A percentile compares a stretch with the other conserved stretches of the same genome.
phyloP scores from a whole-genome alignment of 495 filamentous ascomycete genomes.

The Amniculicola lignicola region DNA sequence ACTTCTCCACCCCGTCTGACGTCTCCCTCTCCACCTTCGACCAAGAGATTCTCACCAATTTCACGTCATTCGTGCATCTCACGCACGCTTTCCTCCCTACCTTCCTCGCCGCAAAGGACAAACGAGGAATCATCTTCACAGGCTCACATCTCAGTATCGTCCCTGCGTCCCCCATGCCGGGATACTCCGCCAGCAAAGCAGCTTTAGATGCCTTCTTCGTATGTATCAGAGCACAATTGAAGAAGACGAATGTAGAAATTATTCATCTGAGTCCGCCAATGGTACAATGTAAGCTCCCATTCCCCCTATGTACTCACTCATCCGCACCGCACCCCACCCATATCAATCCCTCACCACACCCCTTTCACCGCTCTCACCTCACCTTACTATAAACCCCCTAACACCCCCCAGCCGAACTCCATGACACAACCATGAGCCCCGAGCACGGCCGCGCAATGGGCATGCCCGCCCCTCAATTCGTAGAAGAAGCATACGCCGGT shows the following conservation, averaged over 20 bases:
- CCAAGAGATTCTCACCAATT: constrained; percentile 30
- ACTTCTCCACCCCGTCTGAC: constrained; percentile 15
- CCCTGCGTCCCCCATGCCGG: constrained; percentile 43
- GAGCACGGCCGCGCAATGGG: constrained; percentile 4
- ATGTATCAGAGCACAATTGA: constrained; percentile 12
- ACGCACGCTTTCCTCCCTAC: constrained; percentile 30
- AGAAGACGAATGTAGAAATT: not conserved
- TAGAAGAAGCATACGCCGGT: not conserved
- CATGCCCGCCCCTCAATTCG: constrained; percentile 16
- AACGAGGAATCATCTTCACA: constrained; percentile 28
- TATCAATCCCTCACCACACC: too few relatives aligned
- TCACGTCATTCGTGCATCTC: constrained; percentile 24
- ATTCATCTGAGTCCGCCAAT: not conserved
- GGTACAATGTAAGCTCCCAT: constrained; percentile 11
- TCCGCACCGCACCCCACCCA: too few relatives aligned
- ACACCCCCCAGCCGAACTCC: constrained; percentile 2
- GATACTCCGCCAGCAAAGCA: constrained; percentile 48
- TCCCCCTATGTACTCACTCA: too few relatives aligned
- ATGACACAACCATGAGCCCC: constrained; percentile 7
- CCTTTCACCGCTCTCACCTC: too few relatives aligned
- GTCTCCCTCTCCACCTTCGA: constrained; percentile 15
- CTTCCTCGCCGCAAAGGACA: constrained; percentile 9
- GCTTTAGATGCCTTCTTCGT: constrained; percentile 47
- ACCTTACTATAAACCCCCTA: not conserved
- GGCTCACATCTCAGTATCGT: constrained; percentile 46